These are phyloP conservation scores for Mucor velutinosus DNA, from an alignment of 371 early-diverging fungal species.

Conservation along the genomic window DNA sequence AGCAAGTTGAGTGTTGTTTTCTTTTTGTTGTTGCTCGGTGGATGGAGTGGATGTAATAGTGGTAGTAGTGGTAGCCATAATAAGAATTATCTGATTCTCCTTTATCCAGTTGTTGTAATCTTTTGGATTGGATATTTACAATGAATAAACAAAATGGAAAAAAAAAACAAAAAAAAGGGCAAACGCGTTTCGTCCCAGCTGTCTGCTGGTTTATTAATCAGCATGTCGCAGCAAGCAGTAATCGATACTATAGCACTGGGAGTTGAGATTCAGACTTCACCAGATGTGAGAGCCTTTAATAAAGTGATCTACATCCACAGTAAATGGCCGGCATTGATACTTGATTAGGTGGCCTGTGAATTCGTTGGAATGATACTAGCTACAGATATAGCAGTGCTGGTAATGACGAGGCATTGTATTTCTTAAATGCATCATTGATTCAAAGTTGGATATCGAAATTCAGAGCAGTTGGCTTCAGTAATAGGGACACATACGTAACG, in stretches of 20 bases:
- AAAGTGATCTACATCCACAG: neutral
- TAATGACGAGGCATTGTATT: too few relatives aligned
- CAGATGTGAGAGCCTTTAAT: neutral
- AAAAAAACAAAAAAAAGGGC: neutral
- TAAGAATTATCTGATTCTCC: neutral
- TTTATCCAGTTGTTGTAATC: neutral
- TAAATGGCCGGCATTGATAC: neutral
- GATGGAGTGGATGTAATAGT: neutral
- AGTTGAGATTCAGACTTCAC: neutral
- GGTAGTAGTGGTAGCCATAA: neutral
- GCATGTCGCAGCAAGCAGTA: neutral
- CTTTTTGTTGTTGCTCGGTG: neutral
- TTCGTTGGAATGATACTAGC: too few relatives aligned
- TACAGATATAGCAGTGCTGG: too few relatives aligned
- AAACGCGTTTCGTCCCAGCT: neutral
- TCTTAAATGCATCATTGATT: too few relatives aligned
- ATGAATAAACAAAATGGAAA: neutral
- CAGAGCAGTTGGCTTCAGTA: too few relatives aligned
- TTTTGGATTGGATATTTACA: neutral
- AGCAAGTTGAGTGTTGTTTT: slow-evolving; percentile 16
- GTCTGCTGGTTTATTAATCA: neutral
- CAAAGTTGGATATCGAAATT: too few relatives aligned
- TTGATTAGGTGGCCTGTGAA: too few relatives aligned
- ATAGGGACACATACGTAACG: too few relatives aligned
- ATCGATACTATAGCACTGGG: too few relatives aligned